A percentile compares a stretch with the other conserved stretches of the same genome.
Evolutionary conservation across 2,329 filamentous ascomycete genomes (phyloP).

Genomic region (Aspergillus ibericus): DNA sequence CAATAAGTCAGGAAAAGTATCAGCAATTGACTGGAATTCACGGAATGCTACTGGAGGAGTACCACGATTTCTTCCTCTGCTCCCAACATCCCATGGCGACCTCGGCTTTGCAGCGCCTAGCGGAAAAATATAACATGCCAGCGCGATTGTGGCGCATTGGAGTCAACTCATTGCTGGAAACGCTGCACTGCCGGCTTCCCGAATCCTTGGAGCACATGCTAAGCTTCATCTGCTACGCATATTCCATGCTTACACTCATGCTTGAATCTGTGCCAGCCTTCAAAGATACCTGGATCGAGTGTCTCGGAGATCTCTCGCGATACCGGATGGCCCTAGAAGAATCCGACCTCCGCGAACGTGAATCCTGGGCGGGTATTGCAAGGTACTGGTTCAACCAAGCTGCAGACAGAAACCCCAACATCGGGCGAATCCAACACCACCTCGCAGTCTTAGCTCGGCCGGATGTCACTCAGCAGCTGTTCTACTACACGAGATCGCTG

Average conservation of each 20-base stretch:
- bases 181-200: constrained; percentile 72
- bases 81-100: constrained; percentile 81
- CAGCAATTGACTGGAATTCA: constrained; percentile 81
- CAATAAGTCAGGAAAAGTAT: constrained; percentile 69
- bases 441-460: constrained; percentile 67
- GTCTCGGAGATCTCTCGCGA: constrained; percentile 78
- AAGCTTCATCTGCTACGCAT: constrained; percentile 83
- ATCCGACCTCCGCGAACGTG: constrained; percentile 69
- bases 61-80: constrained; percentile 83
- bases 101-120: constrained; percentile 64
- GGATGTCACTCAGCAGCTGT: constrained; percentile 58
- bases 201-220: constrained; percentile 84
- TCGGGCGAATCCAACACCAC: constrained; percentile 84
- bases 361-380: constrained; percentile 79
- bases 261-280: constrained; percentile 84
- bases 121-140: constrained; percentile 85
- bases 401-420: constrained; percentile 70
- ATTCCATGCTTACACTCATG: constrained; percentile 83
- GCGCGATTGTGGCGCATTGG: constrained; percentile 92
- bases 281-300: constrained; percentile 90
- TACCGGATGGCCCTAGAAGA: constrained; percentile 94
- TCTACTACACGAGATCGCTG: constrained; percentile 60
- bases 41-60: constrained; percentile 75
- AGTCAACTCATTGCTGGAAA: constrained; percentile 80
- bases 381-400: constrained; percentile 83